A percentile compares a stretch with the other conserved stretches of the same genome.
phyloP scores from a whole-genome alignment of 2,329 filamentous ascomycete genomes.

The Aphanocladium album region DNA sequence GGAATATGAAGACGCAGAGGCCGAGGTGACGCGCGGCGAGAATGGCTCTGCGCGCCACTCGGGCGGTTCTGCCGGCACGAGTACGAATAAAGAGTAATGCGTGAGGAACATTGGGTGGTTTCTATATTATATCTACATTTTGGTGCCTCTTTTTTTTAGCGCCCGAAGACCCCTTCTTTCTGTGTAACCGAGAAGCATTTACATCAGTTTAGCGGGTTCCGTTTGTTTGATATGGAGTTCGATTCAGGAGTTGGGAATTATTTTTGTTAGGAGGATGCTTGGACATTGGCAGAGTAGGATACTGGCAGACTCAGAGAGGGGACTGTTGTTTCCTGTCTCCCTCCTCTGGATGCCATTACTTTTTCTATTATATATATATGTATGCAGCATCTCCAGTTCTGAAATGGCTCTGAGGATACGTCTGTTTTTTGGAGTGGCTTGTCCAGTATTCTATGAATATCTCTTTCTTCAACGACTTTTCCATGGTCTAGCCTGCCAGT shows the following conservation, averaged over 20 bases:
- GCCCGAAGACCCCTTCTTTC: background rate
- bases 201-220: conserved; percentile 1
- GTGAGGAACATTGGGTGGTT: conserved; percentile 4
- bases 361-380: too few species aligned
- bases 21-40: background rate
- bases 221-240: background rate
- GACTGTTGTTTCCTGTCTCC: background rate
- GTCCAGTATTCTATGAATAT: too few species aligned
- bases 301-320: background rate
- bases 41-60: background rate
- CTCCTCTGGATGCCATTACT: background rate
- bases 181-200: background rate
- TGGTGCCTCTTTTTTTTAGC: conserved; percentile 10
- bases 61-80: background rate
- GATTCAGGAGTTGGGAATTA: background rate
- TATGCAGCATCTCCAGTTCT: too few species aligned
- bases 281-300: too few species aligned
- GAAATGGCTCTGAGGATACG: too few species aligned
- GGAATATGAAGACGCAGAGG: conserved; percentile 12
- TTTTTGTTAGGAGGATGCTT: background rate
- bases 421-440: too few species aligned
- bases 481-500: too few species aligned
- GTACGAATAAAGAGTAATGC: conserved; percentile 13
- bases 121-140: conserved; percentile 31
- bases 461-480: too few species aligned